Base-by-base conservation (phyloP, 164 flowering plant species). In the Chimonanthus salicifolius region DNA sequence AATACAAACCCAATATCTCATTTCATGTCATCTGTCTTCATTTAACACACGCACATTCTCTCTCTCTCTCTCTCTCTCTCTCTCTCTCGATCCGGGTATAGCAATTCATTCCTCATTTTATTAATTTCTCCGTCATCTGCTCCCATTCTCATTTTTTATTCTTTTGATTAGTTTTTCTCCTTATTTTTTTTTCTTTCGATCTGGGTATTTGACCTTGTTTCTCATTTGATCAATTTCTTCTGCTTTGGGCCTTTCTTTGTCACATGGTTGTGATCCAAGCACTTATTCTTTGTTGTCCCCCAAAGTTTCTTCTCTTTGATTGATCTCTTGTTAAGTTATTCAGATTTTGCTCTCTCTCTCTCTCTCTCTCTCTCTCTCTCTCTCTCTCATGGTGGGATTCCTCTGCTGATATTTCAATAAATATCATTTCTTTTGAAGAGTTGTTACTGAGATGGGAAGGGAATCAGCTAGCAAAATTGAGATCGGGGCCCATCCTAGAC, bases 401-500 rank as follows among this genome's bases (percentile, higher is more conserved):
- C 13, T 74, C 68, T 48, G 71, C 64, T 70, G 33, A 50, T 33
- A 3, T 71, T 50, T 47, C 18, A 7, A 5, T 49, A 33, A 62
- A 7, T 6, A 46, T 48, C 0, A 3, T 71, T 65, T 71, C 54
- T 64, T 49, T n/a, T 10, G 16, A 18, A 13, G 5, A 33, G 33
- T 2, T 15, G 6, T 47, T 58, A n/a, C 33, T 49, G 15, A 9
- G 75, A 79, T 83, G 85, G 78, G 82, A 71, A 74, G 65, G 48
- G 85, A 68, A 13, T 33, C 76, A 11, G 58, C 83, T 13, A 71
- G 79, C 62, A 75, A 71, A 44, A 49, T 77, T 2, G 83, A 80
- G 72, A 75, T 69, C 72, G 81, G 79, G 73, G 74, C 70, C 72
- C 80, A 77, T 21, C 75, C 81, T 13, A 69, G 72, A 68, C 49